These are phyloP conservation scores for Dillenia turbinata DNA, from an alignment of 164 flowering plant genomes.

Conservation along the genomic window DNA sequence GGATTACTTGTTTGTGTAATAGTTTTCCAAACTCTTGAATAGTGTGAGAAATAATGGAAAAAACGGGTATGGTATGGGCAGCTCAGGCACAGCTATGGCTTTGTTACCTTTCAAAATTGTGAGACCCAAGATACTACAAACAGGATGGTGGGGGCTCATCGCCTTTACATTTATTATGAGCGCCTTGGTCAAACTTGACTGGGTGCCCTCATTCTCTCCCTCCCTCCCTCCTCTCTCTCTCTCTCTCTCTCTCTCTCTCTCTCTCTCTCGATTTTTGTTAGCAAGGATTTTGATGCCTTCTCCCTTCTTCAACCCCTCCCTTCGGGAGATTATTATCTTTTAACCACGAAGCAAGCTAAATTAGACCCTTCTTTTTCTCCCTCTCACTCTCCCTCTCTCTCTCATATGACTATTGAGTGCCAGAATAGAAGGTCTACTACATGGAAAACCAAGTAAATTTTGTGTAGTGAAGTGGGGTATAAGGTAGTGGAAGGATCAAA, in stretches of 20 bases:
- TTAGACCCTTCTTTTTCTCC: not conserved
- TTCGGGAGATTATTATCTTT: slow-evolving; percentile 3
- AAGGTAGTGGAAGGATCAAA: slow-evolving; percentile 3
- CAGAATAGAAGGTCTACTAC: not conserved
- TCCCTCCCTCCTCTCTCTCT: not conserved
- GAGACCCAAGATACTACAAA: slow-evolving; percentile 13
- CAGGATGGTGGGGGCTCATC: slow-evolving; percentile 10
- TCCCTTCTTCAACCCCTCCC: not conserved
- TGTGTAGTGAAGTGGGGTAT: not conserved
- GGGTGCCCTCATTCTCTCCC: not conserved
- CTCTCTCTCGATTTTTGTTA: slow-evolving; percentile 11
- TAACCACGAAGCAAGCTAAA: slow-evolving; percentile 16
- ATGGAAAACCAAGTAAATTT: not conserved
- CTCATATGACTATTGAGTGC: slow-evolving; percentile 1
- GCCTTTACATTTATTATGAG: slow-evolving; percentile 13
- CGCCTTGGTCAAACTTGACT: slow-evolving; percentile 16
- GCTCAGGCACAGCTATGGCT: not conserved
- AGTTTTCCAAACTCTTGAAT: too few species aligned
- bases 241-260: not conserved
- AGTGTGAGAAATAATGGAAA: not conserved
- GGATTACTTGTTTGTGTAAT: too few species aligned
- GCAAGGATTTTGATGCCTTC: slow-evolving; percentile 20
- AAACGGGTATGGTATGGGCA: not conserved
- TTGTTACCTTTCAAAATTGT: not conserved
- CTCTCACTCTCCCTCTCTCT: slow-evolving; percentile 3